phyloP scores from a whole-genome alignment of 2,329 filamentous ascomycete genomes.

The Paraphoma chrysanthemicola region DNA sequence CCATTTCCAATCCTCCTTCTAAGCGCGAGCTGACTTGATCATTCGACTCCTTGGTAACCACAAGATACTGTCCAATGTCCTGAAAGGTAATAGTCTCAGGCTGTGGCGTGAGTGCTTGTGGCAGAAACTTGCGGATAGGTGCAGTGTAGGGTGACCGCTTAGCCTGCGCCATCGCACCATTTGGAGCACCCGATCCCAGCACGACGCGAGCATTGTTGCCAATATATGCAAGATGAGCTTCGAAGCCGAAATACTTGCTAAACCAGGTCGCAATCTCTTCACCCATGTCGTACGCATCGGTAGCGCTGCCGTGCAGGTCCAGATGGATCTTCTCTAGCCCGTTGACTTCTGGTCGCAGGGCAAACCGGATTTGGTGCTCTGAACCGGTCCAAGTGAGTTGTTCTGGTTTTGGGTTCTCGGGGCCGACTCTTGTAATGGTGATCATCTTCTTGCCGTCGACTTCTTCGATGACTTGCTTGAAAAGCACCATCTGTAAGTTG shows the following conservation, averaged over 20 bases:
- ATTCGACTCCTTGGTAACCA: slow-evolving; percentile 22
- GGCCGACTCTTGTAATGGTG: slow-evolving; percentile 6
- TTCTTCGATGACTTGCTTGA: slow-evolving; percentile 12
- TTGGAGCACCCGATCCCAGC: slow-evolving; percentile 66
- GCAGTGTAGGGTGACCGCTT: slow-evolving; percentile 15
- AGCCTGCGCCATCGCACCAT: slow-evolving; percentile 16
- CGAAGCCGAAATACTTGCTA: slow-evolving; percentile 56
- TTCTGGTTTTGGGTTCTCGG: slow-evolving; percentile 8
- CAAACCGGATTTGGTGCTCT: slow-evolving; percentile 47
- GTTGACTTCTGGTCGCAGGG: slow-evolving; percentile 61
- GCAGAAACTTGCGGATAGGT: slow-evolving; percentile 44
- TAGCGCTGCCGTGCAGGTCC: slow-evolving; percentile 65
- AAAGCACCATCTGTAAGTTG: slow-evolving; percentile 18
- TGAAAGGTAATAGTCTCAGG: slow-evolving; percentile 46
- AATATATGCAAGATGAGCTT: slow-evolving; percentile 68
- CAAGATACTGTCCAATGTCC: slow-evolving; percentile 24
- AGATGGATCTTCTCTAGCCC: slow-evolving; percentile 59
- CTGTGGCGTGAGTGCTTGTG: slow-evolving; percentile 38
- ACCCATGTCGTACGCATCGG: slow-evolving; percentile 70
- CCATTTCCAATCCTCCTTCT: slow-evolving; percentile 57
- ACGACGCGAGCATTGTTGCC: slow-evolving; percentile 67
- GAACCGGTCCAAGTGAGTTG: slow-evolving; percentile 11
- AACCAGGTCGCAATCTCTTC: slow-evolving; percentile 68
- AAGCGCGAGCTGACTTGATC: slow-evolving; percentile 52
- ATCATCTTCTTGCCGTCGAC: slow-evolving; percentile 5